phyloP scores from a whole-genome alignment of 2,329 filamentous ascomycete species.

The Exophiala aquamarina region DNA sequence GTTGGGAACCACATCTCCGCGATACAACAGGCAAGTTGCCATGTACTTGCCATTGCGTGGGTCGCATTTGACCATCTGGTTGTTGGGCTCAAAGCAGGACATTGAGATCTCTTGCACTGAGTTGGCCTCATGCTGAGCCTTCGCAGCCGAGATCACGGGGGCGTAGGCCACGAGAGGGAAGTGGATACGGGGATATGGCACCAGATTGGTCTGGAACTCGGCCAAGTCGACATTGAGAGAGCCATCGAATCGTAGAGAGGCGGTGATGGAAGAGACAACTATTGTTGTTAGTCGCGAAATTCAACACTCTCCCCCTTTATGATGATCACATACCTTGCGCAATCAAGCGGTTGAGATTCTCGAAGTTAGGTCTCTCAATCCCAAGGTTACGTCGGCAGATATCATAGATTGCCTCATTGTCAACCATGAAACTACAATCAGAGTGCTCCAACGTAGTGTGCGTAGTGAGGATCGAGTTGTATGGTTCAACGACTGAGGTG shows the following conservation, averaged over 20 bases:
- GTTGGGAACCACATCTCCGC: conserved; percentile 96
- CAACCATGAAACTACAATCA: conserved; percentile 99
- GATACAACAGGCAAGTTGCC: conserved; percentile 97
- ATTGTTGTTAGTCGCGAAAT: conserved; percentile 25
- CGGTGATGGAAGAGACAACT: conserved; percentile 98
- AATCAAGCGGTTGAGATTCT: conserved; percentile 98
- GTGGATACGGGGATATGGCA: conserved; percentile 98
- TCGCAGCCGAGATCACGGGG: conserved; percentile 89
- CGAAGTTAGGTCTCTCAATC: conserved; percentile 95
- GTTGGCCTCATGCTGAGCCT: conserved; percentile 97
- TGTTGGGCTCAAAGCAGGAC: conserved; percentile 99
- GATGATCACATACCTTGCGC: conserved; percentile 79
- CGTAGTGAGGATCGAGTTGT: conserved; percentile 99
- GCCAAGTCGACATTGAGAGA: conserved; percentile 99
- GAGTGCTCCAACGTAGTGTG: conserved; percentile 99
- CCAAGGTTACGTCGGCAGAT: conserved; percentile 98
- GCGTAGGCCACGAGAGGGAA: conserved; percentile 98
- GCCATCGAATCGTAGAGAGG: conserved; percentile 96
- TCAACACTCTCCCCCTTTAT: conserved; percentile 20
- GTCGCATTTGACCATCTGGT: conserved; percentile 99
- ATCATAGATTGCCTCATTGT: conserved; percentile 99
- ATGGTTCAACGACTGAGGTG: conserved; percentile 97
- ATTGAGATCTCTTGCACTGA: conserved; percentile 97
- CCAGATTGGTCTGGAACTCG: conserved; percentile 99
- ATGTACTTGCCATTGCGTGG: conserved; percentile 99